Percentiles rank a stretch among this genome's conserved stretches.
These are phyloP conservation scores for Asterella californica DNA, from an alignment of 225 moss, liverwort and hornwort species.

Conservation along the genomic window DNA sequence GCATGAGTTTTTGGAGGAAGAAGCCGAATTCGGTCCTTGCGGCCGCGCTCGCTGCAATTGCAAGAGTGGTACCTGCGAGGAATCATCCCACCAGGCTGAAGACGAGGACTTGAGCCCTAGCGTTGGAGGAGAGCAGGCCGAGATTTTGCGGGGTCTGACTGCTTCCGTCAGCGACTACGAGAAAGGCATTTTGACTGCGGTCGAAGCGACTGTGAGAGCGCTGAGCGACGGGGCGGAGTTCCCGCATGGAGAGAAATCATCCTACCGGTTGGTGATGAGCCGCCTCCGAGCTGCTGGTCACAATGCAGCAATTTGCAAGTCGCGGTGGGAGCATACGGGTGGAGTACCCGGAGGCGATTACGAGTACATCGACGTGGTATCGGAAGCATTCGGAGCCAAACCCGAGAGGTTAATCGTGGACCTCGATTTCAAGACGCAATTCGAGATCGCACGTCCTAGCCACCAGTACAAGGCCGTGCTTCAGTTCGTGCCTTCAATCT, in stretches of 20 bases:
- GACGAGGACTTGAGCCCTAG: constrained; percentile 53
- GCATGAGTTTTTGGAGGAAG: constrained; percentile 62
- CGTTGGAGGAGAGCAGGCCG: constrained; percentile 54
- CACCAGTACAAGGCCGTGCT: constrained; percentile 52
- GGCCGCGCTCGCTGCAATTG: constrained; percentile 75
- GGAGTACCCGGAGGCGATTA: constrained; percentile 89
- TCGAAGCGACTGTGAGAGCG: constrained; percentile 41
- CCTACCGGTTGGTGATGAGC: constrained; percentile 59
- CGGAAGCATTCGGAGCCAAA: constrained; percentile 34
- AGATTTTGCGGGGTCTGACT: constrained; percentile 47
- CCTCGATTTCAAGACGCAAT: constrained; percentile 72
- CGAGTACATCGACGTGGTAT: constrained; percentile 74
- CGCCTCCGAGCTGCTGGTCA: constrained; percentile 58
- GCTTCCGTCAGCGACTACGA: constrained; percentile 43
- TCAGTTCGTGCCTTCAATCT: constrained; percentile 54
- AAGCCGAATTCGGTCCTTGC: constrained; percentile 36
- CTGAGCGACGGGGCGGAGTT: constrained; percentile 20
- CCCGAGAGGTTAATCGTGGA: constrained; percentile 62
- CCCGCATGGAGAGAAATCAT: constrained; percentile 14
- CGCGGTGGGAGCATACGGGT: constrained; percentile 80
- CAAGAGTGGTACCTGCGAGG: constrained; percentile 43
- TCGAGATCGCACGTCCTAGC: constrained; percentile 82
- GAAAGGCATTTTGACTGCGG: constrained; percentile 37
- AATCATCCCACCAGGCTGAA: constrained; percentile 36
- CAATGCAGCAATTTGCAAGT: constrained; percentile 90